phyloP scores from a whole-genome alignment of 1,284 basidiomycete genomes.

The Quambalaria eucalypti region DNA sequence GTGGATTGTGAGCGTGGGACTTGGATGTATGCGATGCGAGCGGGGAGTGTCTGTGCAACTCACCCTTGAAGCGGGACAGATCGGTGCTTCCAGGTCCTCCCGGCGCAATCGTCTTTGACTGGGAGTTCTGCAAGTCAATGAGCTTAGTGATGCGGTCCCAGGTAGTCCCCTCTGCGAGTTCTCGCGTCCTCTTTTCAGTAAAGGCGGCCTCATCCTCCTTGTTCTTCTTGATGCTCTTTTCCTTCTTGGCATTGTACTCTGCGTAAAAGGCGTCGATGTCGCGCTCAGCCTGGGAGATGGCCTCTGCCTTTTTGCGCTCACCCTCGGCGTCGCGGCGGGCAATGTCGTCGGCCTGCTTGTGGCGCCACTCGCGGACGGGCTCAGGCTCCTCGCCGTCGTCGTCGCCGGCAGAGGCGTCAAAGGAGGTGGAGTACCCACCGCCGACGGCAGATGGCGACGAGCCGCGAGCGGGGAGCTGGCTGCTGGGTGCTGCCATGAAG shows the following conservation, averaged over 20 bases:
- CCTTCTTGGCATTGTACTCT: slow-evolving; percentile 82
- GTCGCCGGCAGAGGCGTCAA: not conserved
- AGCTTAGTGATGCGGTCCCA: slow-evolving; percentile 87
- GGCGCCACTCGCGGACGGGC: slow-evolving; percentile 62
- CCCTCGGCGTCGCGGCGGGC: slow-evolving; percentile 69
- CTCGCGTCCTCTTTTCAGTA: slow-evolving; percentile 62
- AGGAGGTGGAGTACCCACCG: too few relatives aligned
- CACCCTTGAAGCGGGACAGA: slow-evolving; percentile 71
- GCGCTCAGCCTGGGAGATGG: slow-evolving; percentile 76
- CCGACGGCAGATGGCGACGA: slow-evolving; percentile 44
- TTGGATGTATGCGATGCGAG: not conserved
- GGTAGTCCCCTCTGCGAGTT: slow-evolving; percentile 80
- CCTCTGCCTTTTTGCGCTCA: slow-evolving; percentile 71
- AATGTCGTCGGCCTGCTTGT: slow-evolving; percentile 77
- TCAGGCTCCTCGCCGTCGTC: slow-evolving; percentile 34
- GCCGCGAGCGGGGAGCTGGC: slow-evolving; percentile 56
- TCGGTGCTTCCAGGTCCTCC: slow-evolving; percentile 81
- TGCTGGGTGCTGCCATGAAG: slow-evolving; percentile 51
- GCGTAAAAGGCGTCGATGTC: slow-evolving; percentile 94
- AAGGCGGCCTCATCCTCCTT: slow-evolving; percentile 89
- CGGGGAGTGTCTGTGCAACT: not conserved
- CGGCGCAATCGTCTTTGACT: slow-evolving; percentile 84
- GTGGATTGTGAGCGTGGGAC: not conserved
- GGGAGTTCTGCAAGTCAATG: slow-evolving; percentile 85
- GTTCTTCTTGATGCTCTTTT: slow-evolving; percentile 85